Evolutionary conservation across 345 rosid species (phyloP), one percentile per base, ranked within the genome.

Genomic region (Arabidopsis arenosa): DNA sequence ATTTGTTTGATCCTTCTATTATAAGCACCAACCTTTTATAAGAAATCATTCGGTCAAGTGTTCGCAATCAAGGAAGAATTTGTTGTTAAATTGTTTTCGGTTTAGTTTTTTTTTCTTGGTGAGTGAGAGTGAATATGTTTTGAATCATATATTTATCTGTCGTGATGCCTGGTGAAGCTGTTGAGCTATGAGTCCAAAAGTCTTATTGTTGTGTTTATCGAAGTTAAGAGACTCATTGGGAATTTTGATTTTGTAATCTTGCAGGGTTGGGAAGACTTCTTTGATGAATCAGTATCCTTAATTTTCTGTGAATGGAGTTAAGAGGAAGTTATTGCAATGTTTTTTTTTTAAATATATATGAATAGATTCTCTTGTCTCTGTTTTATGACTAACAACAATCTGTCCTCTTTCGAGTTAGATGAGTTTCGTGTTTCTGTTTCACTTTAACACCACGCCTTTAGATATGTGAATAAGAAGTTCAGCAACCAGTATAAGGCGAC

Each of bases 401-500:
- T 43, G 1, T 10, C 1, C 9, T 6, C 23, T 66, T 40, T 18
- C 0, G 14, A 74, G 30, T 66, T 58, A 36, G n/a, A 59, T 63
- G n/a, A 32, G 54, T 60, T 63, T 5, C 65, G 73, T 63, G 37
- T 43, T 59, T 8, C 28, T 72, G 83, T 75, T 79, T 70, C 36
- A 55, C 77, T 70, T 83, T 67, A 56, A 79, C 73, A 30, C n/a
- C 28, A 58, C 6, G 21, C 73, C 78, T 87, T 53, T 39, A 94
- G 97, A 85, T 94, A 88, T 81, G 98, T 94, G 73, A 94, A 92
- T 76, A 86, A 86, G 71, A 94, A 88, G 84, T 94, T 92, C 70
- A 92, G 97, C 74, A 90, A 90, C 83, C 97, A 94, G 75, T 94
- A 94, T 69, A 94, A 94, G 84, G 97, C 98, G 0, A 92, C 97